These are phyloP conservation scores for Dothistroma pini DNA, from an alignment of 2,329 filamentous ascomycete genomes.

Conservation along the genomic window DNA sequence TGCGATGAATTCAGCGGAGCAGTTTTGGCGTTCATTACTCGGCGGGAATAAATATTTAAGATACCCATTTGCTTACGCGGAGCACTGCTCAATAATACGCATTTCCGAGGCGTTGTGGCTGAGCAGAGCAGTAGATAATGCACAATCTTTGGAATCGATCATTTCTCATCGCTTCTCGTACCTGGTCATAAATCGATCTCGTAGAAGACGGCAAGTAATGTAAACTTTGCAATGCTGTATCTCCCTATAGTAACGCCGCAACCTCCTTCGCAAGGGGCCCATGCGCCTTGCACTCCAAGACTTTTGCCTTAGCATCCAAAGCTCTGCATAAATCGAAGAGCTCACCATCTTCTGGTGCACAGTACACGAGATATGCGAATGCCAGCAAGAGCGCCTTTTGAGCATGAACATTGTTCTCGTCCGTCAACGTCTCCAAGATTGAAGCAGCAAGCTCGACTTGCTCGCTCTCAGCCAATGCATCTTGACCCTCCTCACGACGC, in stretches of 20 bases:
- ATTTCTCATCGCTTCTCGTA: background rate
- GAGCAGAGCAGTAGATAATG: background rate
- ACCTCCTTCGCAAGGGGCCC: conserved; percentile 34
- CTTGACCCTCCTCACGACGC: conserved; percentile 55
- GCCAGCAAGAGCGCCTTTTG: conserved; percentile 73
- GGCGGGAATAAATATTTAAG: conserved; percentile 1
- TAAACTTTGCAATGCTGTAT: background rate
- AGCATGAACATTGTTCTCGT: conserved; percentile 57
- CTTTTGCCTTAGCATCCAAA: conserved; percentile 67
- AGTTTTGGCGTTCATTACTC: conserved; percentile 4
- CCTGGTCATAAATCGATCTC: background rate
- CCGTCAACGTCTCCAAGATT: conserved; percentile 67
- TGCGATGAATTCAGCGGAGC: conserved; percentile 6
- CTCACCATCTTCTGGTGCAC: conserved; percentile 65
- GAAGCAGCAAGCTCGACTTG: conserved; percentile 81
- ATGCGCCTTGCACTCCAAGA: conserved; percentile 43
- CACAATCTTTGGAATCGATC: background rate
- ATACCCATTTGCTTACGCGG: conserved; percentile 15
- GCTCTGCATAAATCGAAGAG: conserved; percentile 74
- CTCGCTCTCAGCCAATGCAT: conserved; percentile 62
- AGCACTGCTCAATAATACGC: conserved; percentile 1
- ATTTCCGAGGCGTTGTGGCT: background rate
- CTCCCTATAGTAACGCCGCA: conserved; percentile 23
- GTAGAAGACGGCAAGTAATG: background rate
- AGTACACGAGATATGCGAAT: conserved; percentile 72